A percentile compares a stretch with the other conserved stretches of the same genome.
Evolutionary conservation across 495 filamentous ascomycete species (phyloP).

Genomic region (Thermochaetoides thermophila): DNA sequence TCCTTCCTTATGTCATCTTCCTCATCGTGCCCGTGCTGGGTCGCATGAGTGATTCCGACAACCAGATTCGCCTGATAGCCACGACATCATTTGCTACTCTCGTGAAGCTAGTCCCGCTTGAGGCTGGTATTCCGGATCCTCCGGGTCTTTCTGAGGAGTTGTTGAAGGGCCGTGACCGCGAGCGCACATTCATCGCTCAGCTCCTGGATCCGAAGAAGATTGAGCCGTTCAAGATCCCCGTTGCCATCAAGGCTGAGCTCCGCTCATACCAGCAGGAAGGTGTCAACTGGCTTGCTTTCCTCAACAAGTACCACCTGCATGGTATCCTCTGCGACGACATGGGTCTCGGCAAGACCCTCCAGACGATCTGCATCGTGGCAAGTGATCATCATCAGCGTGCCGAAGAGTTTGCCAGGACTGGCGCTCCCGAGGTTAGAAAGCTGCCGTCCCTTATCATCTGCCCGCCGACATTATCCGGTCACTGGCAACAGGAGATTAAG

Average conservation of each 20-base stretch:
- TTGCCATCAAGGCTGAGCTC: slow-evolving; percentile 89
- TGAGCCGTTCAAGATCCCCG: slow-evolving; percentile 82
- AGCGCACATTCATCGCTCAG: slow-evolving; percentile 91
- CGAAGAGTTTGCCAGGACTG: slow-evolving; percentile 72
- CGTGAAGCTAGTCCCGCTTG: slow-evolving; percentile 96
- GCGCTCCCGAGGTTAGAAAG: slow-evolving; percentile 56
- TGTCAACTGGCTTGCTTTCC: slow-evolving; percentile 96
- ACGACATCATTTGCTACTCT: slow-evolving; percentile 95
- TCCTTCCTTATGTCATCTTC: slow-evolving; percentile 96
- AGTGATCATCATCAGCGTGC: slow-evolving; percentile 90
- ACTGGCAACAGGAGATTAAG: slow-evolving; percentile 96
- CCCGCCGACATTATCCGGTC: slow-evolving; percentile 90
- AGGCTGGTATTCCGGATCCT: slow-evolving; percentile 93
- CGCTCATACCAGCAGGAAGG: slow-evolving; percentile 96
- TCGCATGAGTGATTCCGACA: slow-evolving; percentile 97
- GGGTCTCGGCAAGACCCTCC: slow-evolving; percentile 94
- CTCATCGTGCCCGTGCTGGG: slow-evolving; percentile 95
- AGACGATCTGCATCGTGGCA: slow-evolving; percentile 94
- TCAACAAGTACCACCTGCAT: slow-evolving; percentile 94
- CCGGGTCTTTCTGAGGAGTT: slow-evolving; percentile 81
- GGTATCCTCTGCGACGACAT: slow-evolving; percentile 98
- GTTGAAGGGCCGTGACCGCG: slow-evolving; percentile 75
- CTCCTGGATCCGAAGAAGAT: slow-evolving; percentile 93
- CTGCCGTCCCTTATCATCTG: slow-evolving; percentile 90
- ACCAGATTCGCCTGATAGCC: slow-evolving; percentile 82